Percentiles rank a stretch among this genome's conserved stretches.
Conservation (phyloP, 2,329 filamentous ascomycete genomes). For the Ramularia endophylla region DNA sequence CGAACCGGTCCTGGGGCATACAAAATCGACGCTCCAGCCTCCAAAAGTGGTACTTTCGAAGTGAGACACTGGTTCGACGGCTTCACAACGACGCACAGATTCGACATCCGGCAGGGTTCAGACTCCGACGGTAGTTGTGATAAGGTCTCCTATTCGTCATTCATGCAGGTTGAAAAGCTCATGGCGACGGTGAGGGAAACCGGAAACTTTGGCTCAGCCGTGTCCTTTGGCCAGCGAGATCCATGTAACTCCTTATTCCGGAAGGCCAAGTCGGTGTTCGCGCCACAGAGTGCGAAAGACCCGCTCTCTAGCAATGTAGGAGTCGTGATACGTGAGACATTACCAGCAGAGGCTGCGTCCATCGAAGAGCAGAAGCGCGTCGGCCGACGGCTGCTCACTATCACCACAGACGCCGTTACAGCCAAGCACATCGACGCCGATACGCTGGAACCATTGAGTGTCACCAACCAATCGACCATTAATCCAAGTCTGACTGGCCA, state of each 20-base stretch:
- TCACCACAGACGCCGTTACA: slow-evolving; percentile 58
- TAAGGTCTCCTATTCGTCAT: slow-evolving; percentile 65
- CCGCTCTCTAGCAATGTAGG: too few relatives aligned
- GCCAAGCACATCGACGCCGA: slow-evolving; percentile 58
- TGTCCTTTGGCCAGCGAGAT: slow-evolving; percentile 66
- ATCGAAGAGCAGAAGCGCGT: not conserved
- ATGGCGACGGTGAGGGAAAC: slow-evolving; percentile 55
- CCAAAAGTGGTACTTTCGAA: too few relatives aligned
- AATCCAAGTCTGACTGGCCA: slow-evolving; percentile 63
- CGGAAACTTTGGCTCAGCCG: slow-evolving; percentile 51
- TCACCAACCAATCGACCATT: slow-evolving; percentile 53
- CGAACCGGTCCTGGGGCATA: slow-evolving; percentile 66
- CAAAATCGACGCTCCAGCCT: slow-evolving; percentile 38
- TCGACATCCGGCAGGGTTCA: slow-evolving; percentile 54
- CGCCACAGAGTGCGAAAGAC: slow-evolving; percentile 14
- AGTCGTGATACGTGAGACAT: slow-evolving; percentile 10
- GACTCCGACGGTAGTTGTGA: slow-evolving; percentile 11
- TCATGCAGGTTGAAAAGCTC: slow-evolving; percentile 59
- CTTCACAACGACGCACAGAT: slow-evolving; percentile 64
- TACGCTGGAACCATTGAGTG: slow-evolving; percentile 65
- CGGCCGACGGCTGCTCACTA: slow-evolving; percentile 29
- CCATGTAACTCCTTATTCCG: slow-evolving; percentile 68
- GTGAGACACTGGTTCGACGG: slow-evolving; percentile 78
- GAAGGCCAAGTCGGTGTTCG: slow-evolving; percentile 62
- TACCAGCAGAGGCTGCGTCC: slow-evolving; percentile 59